Base-by-base conservation (phyloP, 2,329 filamentous ascomycete genomes). In the Metarhizium rileyi region DNA sequence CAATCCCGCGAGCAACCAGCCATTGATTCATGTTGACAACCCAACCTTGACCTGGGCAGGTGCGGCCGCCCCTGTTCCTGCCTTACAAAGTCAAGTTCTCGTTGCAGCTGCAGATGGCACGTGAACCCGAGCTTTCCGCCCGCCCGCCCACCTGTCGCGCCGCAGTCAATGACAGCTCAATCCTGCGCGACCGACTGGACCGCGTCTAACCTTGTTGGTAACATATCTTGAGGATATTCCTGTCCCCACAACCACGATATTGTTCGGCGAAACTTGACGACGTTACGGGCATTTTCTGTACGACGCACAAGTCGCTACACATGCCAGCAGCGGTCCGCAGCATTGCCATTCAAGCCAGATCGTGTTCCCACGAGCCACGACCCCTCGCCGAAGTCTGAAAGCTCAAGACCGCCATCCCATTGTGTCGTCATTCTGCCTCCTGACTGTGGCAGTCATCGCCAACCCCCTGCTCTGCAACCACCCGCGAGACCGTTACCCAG, bases 161-260 rank as follows among this genome's bases (percentile, higher is more conserved):
- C 8, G 8, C 12, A 7, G 12, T 28, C 27, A 28, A 33, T 28
- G 43, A 45, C 43, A 46, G 18, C 38, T 42, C 38, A 42, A 42
- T 5, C 4, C 22, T 42, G 35, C n/a, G 35, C 22, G 35, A 25
- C 6, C 22, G 10, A 42, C 20, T 42, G 38, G 18, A 42, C 38
- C 38, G 38, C 38, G 38, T 42, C 38, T 42, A 20, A 25, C 38
- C n/a, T 16, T 18, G 1, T 42, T 23, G 38, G 22, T 22, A 26
- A 42, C 38, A 42, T 5, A 30, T 5, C 25, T 9, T 22, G 14
- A 25, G 25, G 25, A 42, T 20, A 42, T 20, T 22, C 44, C 49
- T 35, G 23, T 45, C 30, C n/a, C 40, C 18, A 20, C 41, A 46
- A 41, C 44, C 42, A 47, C 50, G 43, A 52, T 33, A 5, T 33